phyloP scores from a whole-genome alignment of 306 rosid species.

The Citrullus amarus region DNA sequence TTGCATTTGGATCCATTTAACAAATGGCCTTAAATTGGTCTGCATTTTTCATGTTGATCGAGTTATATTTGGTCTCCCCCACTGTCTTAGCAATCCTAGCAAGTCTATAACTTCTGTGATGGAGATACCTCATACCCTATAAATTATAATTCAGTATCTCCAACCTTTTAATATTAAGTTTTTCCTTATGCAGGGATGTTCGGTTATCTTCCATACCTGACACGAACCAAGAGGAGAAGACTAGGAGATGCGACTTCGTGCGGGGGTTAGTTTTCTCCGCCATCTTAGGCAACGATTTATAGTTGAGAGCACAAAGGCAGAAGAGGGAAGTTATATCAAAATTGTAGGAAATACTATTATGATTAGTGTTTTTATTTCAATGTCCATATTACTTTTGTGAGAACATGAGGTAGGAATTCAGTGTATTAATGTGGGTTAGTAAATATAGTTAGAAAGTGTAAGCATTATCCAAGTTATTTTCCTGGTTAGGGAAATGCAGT shows the following conservation, averaged over 20 bases:
- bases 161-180: not conserved
- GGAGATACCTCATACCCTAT: not conserved
- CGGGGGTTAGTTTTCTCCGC: constrained; percentile 45
- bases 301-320: constrained; percentile 6
- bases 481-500: not conserved
- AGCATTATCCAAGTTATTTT: constrained; percentile 12
- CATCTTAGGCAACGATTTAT: constrained; percentile 38
- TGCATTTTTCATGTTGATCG: not conserved
- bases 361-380: not conserved
- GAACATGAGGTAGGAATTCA: not conserved
- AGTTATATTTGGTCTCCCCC: not conserved
- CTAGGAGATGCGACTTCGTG: constrained; percentile 41
- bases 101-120: not conserved
- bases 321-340: not conserved
- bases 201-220: constrained; percentile 26
- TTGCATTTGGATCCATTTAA: not conserved
- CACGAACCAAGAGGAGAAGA: constrained; percentile 43
- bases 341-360: not conserved
- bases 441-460: not conserved
- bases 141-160: not conserved
- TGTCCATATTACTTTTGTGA: not conserved
- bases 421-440: not conserved
- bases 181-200: constrained; percentile 27
- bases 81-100: not conserved
- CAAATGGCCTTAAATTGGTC: not conserved